Evolutionary conservation across 352 stramenopile genomes (phyloP), one percentile per base, ranked within the genome.

Genomic region (Phytophthora nicotianae): DNA sequence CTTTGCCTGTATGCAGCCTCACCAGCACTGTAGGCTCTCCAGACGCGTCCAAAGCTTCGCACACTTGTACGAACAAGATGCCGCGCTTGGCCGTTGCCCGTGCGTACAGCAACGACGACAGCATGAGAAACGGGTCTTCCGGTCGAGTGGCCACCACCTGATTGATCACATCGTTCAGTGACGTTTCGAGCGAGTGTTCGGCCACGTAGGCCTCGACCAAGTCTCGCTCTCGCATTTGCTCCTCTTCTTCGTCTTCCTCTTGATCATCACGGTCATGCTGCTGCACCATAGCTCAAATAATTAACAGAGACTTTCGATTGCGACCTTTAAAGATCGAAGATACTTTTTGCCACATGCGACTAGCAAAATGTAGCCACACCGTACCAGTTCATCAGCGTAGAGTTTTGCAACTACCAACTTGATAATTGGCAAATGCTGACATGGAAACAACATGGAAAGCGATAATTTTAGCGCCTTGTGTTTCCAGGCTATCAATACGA

Each of bases 131-230:
- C 29, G 86, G 86, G 57, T 94, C 86, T 11, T 72, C 70, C 1
- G 85, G 86, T 0, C 83, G 79, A 49, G 68, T 69, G 11, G 75
- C 77, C 21, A 94, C 81, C 33, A 94, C 70, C 43, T 86, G 68
- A 70, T 92, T 94, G 45, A 94, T 73, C 16, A 82, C 68, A 11
- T 89, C 76, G 47, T 91, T 94, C 1, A 94, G 71, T 8, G 74
- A 68, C 26, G 62, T 65, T 60, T 94, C 86, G 11, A 94, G 71
- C 55, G 74, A 68, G 69, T 94, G 83, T 35, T 91, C 79, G 17
- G 72, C 57, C 35, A 94, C 57, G 53, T 94, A 94, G 6, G 75
- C 68, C 62, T 94, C 86, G 13, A 92, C 81, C 26, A 90, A 58
- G 40, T 93, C 84, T n/a, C 81, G 77, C 62, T 92, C 83, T 14